phyloP scores from a whole-genome alignment of 2,329 filamentous ascomycete genomes.

The Fusarium citri region DNA sequence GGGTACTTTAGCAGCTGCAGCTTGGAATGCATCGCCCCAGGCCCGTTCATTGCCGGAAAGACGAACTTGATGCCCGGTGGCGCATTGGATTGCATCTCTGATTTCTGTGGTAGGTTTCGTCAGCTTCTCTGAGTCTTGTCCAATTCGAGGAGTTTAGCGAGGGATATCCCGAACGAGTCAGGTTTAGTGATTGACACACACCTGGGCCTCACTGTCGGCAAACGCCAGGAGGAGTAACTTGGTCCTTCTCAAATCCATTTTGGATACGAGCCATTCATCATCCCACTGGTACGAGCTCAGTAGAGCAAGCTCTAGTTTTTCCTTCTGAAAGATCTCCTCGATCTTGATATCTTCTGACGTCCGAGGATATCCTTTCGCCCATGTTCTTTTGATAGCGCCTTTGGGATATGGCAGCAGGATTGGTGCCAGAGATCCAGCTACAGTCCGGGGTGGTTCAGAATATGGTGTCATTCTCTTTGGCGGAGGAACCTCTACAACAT shows the following conservation, averaged over 20 bases:
- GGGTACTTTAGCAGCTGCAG: conserved; percentile 88
- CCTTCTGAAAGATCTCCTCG: conserved; percentile 84
- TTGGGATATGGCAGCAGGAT: conserved; percentile 57
- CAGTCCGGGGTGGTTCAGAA: conserved; percentile 14
- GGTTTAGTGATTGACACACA: conserved; percentile 49
- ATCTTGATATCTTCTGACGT: conserved; percentile 82
- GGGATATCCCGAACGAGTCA: conserved; percentile 14
- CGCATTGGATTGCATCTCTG: conserved; percentile 61
- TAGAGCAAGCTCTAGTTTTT: conserved; percentile 78
- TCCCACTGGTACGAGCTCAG: conserved; percentile 92
- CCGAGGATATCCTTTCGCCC: conserved; percentile 72
- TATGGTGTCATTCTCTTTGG: conserved; percentile 41
- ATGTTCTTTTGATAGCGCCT: conserved; percentile 85
- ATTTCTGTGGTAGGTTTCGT: conserved; percentile 52
- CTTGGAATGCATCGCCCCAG: conserved; percentile 92
- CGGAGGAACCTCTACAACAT: conserved; percentile 47
- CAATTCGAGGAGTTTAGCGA: conserved; percentile 9
- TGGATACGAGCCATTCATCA: conserved; percentile 79
- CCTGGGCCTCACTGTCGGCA: conserved; percentile 64
- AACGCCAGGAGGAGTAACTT: conserved; percentile 72
- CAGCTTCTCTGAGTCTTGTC: conserved; percentile 31
- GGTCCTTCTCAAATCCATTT: conserved; percentile 71
- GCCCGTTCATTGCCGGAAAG: conserved; percentile 83
- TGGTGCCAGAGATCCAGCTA: conserved; percentile 4
- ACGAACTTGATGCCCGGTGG: conserved; percentile 73